These are phyloP conservation scores for Termitomyces sp. DNA, from an alignment of 768 basidiomycete genomes.

Conservation along the genomic window DNA sequence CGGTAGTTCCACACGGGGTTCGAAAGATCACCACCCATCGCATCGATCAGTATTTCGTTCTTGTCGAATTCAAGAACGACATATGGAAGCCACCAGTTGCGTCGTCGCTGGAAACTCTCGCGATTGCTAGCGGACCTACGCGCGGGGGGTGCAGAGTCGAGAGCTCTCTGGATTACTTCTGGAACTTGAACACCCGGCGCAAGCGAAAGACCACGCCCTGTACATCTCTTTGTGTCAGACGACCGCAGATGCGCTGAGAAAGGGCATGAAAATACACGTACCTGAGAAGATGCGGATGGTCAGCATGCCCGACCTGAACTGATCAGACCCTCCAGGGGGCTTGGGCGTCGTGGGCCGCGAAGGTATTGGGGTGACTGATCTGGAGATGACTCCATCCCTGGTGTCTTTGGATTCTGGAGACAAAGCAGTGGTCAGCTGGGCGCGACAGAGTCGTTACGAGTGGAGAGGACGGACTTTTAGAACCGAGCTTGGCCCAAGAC, in stretches of 20 bases:
- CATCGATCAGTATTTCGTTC: conserved; percentile 96
- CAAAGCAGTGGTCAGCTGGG: conserved; percentile 2
- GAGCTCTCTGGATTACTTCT: conserved; percentile 76
- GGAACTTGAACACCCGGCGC: conserved; percentile 77
- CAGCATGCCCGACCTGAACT: conserved; percentile 85
- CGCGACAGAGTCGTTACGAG: background rate
- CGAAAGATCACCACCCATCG: conserved; percentile 87
- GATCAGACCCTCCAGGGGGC: conserved; percentile 45
- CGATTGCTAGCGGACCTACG: conserved; percentile 66
- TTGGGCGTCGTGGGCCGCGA: conserved; percentile 79
- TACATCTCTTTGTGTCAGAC: background rate
- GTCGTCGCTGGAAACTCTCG: conserved; percentile 89
- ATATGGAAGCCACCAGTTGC: conserved; percentile 95
- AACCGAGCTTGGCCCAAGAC: conserved; percentile 49
- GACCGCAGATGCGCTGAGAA: background rate
- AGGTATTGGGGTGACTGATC: conserved; percentile 77
- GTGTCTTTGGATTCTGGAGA: conserved; percentile 58
- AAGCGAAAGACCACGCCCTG: conserved; percentile 77
- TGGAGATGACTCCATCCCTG: conserved; percentile 63
- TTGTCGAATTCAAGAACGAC: conserved; percentile 98
- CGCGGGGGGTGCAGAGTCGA: conserved; percentile 52
- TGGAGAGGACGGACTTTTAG: conserved; percentile 30
- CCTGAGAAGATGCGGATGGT: conserved; percentile 95
- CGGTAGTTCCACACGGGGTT: conserved; percentile 95
- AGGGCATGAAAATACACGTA: conserved; percentile 27